phyloP scores from a whole-genome alignment of 345 rosid species.

The Geranium brycei region DNA sequence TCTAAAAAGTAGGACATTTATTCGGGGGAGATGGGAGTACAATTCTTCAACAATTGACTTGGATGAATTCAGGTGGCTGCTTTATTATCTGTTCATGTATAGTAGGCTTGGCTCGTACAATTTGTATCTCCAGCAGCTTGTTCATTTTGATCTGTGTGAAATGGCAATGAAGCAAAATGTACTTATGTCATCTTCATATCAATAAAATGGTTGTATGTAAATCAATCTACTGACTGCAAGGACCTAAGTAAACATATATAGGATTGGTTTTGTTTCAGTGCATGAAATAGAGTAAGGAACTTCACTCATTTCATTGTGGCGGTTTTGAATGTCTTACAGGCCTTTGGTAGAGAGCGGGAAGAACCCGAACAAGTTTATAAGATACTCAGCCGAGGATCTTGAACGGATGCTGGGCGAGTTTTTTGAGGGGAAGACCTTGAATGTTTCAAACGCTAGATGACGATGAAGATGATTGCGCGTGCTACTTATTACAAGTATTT shows the following conservation, averaged over 20 bases:
- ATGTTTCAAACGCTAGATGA: conserved; percentile 56
- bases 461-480: too few relatives aligned
- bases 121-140: neutral
- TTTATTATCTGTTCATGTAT: neutral
- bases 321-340: conserved; percentile 23
- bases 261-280: neutral
- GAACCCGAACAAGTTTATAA: conserved; percentile 70
- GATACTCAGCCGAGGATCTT: conserved; percentile 76
- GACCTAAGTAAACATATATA: too few relatives aligned
- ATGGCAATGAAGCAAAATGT: neutral
- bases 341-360: conserved; percentile 84
- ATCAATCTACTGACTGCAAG: neutral
- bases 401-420: conserved; percentile 88
- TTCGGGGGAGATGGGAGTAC: too few relatives aligned
- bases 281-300: too few relatives aligned
- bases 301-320: neutral
- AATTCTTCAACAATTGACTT: neutral
- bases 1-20: too few relatives aligned
- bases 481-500: too few relatives aligned
- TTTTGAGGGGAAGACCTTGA: conserved; percentile 75
- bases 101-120: neutral
- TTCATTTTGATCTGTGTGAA: neutral
- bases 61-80: neutral
- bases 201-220: too few relatives aligned
- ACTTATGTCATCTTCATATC: neutral